phyloP scores from a whole-genome alignment of 1,284 basidiomycete genomes.

The Agroathelia rolfsii region DNA sequence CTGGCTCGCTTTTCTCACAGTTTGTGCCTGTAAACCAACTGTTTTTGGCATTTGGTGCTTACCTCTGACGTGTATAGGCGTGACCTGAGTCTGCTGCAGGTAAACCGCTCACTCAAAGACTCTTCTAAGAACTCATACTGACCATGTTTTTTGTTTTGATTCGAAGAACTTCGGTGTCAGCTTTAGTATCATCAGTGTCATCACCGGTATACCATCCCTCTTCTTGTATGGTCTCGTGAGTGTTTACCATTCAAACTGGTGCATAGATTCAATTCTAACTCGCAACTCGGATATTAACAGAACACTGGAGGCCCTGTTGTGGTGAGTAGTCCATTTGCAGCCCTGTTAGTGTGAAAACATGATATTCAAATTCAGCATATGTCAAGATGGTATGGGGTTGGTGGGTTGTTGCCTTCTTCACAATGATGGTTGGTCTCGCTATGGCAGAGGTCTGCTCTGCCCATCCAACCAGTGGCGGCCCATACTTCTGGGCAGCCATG shows the following conservation, averaged over 20 bases:
- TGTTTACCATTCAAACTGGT: slow-evolving; percentile 6
- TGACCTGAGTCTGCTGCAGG: slow-evolving; percentile 52
- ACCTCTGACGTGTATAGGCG: slow-evolving; percentile 30
- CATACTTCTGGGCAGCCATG: slow-evolving; percentile 72
- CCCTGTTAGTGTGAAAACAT: no score
- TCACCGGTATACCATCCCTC: slow-evolving; percentile 57
- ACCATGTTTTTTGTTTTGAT: slow-evolving; percentile 8
- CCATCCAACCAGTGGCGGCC: slow-evolving; percentile 66
- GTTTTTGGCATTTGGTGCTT: not conserved
- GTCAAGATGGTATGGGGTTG: slow-evolving; percentile 76
- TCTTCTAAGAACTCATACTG: slow-evolving; percentile 3
- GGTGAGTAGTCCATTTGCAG: no score
- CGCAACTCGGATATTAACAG: no score
- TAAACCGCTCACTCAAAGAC: slow-evolving; percentile 12
- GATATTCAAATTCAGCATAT: no score
- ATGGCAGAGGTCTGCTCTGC: slow-evolving; percentile 72
- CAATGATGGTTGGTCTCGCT: slow-evolving; percentile 54
- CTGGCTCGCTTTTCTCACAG: slow-evolving; percentile 12
- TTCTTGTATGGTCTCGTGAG: slow-evolving; percentile 58
- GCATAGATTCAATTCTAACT: slow-evolving; percentile 7
- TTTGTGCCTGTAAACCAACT: no score
- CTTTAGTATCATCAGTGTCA: slow-evolving; percentile 67
- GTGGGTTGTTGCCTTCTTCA: slow-evolving; percentile 58
- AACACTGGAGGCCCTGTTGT: slow-evolving; percentile 65
- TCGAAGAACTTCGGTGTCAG: slow-evolving; percentile 64